phyloP scores from a whole-genome alignment of 2,329 filamentous ascomycete species.

The Drechslerella coelobrocha region DNA sequence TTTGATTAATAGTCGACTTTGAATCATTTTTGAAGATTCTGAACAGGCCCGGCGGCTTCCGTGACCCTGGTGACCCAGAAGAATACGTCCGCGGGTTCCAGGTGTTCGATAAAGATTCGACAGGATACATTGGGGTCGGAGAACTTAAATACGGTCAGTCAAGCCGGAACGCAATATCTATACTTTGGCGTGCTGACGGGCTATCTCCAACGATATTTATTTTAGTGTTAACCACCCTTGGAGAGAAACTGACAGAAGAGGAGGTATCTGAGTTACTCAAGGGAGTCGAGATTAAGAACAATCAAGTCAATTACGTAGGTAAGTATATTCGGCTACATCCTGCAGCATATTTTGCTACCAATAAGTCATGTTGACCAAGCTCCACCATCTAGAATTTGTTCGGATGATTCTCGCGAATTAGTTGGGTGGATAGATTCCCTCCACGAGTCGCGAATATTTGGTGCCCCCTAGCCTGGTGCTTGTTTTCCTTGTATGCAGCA shows the following conservation, averaged over 20 bases:
- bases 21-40: conserved; percentile 65
- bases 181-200: neutral
- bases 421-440: conserved; percentile 52
- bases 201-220: neutral
- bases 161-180: neutral
- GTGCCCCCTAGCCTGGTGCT: conserved; percentile 6
- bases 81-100: conserved; percentile 99
- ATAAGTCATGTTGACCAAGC: conserved; percentile 18
- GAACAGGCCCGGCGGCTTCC: conserved; percentile 96
- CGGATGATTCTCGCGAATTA: conserved; percentile 86
- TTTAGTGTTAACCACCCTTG: conserved; percentile 87
- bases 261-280: conserved; percentile 99
- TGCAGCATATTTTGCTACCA: neutral
- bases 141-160: conserved; percentile 82
- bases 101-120: conserved; percentile 99
- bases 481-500: neutral
- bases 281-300: conserved; percentile 92
- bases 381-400: conserved; percentile 71
- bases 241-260: conserved; percentile 99
- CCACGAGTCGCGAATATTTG: conserved; percentile 33
- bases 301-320: conserved; percentile 98
- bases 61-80: conserved; percentile 94
- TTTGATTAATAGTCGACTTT: conserved; percentile 31
- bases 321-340: conserved; percentile 57
- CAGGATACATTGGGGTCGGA: conserved; percentile 94